Conservation (phyloP, 1,139 yeast genomes). For the Candida anutae region DNA sequence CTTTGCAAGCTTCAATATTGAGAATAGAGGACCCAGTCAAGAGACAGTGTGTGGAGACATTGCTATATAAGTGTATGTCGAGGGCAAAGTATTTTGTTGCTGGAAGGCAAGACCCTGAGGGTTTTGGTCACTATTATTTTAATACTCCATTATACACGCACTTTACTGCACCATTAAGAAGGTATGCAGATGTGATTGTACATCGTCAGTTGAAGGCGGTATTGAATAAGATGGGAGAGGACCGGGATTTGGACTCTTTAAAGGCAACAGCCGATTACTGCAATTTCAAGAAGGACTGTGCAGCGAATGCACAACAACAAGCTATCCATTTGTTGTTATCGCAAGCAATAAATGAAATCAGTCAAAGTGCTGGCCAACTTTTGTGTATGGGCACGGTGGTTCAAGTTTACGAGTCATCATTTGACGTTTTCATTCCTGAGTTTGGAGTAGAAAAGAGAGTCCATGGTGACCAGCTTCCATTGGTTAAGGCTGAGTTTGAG, state of each 20-base stretch:
- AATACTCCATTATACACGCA: conserved; percentile 86
- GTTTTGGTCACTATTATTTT: conserved; percentile 69
- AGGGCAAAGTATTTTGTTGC: conserved; percentile 86
- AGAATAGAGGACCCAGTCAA: conserved; percentile 53
- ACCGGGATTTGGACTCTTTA: conserved; percentile 61
- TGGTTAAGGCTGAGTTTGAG: conserved; percentile 88
- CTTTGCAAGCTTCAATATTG: conserved; percentile 66
- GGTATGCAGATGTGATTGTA: conserved; percentile 88
- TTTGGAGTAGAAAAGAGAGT: conserved; percentile 96
- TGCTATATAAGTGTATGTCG: conserved; percentile 73
- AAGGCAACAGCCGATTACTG: conserved; percentile 86
- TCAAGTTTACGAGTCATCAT: conserved; percentile 93
- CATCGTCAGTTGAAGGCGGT: conserved; percentile 83
- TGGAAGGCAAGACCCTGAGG: conserved; percentile 78
- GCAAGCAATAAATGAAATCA: conserved; percentile 74
- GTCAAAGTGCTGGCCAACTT: conserved; percentile 71
- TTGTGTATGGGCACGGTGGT: conserved; percentile 80
- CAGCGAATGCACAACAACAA: conserved; percentile 89
- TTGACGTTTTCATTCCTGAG: conserved; percentile 90
- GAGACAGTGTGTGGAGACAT: conserved; percentile 72
- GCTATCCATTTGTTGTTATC: conserved; percentile 82
- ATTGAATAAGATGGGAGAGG: conserved; percentile 25
- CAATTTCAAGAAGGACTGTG: conserved; percentile 92
- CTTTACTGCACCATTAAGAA: conserved; percentile 84
- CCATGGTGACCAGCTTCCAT: conserved; percentile 93